Evolutionary conservation across 2,329 filamentous ascomycete species (phyloP).

Genomic region (Microcyclospora tardicrescens): DNA sequence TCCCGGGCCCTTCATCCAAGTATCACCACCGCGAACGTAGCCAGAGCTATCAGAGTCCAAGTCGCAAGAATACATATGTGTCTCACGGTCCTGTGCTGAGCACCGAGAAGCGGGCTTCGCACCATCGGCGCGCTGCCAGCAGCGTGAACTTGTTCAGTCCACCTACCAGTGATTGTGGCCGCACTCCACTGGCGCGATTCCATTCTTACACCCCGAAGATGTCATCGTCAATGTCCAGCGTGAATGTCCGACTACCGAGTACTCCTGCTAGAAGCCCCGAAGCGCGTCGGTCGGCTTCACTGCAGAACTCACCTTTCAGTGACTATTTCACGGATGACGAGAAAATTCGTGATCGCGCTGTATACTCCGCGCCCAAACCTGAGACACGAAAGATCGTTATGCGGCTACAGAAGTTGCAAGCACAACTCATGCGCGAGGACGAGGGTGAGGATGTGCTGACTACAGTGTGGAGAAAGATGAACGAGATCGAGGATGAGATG

Average conservation of each 20-base stretch:
- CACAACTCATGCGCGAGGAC: conserved; percentile 21
- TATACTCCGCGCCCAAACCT: conserved; percentile 11
- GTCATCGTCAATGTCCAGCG: not conserved
- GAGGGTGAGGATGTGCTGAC: conserved; percentile 10
- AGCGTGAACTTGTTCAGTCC: conserved; percentile 6
- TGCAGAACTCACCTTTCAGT: conserved; percentile 26
- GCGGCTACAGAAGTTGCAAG: conserved; percentile 25
- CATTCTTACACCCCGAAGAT: not conserved
- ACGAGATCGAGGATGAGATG: conserved; percentile 21
- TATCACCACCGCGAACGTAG: conserved; percentile 18
- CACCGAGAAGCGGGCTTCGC: conserved; percentile 15
- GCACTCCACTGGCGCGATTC: conserved; percentile 2
- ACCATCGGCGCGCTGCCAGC: conserved; percentile 15
- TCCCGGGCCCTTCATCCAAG: conserved; percentile 21
- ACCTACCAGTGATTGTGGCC: not conserved
- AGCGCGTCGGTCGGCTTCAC: conserved; percentile 1
- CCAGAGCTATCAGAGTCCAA: conserved; percentile 3
- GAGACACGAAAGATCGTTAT: conserved; percentile 24
- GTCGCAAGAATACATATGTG: conserved; percentile 7
- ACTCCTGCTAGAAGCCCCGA: no score
- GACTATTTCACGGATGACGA: conserved; percentile 30
- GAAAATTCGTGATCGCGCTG: conserved; percentile 12
- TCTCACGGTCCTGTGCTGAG: conserved; percentile 12
- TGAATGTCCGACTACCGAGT: no score
- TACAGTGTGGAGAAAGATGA: conserved; percentile 17